Base-by-base conservation (phyloP, 2,329 filamentous ascomycete genomes). In the Gaeumannomyces sp. region DNA sequence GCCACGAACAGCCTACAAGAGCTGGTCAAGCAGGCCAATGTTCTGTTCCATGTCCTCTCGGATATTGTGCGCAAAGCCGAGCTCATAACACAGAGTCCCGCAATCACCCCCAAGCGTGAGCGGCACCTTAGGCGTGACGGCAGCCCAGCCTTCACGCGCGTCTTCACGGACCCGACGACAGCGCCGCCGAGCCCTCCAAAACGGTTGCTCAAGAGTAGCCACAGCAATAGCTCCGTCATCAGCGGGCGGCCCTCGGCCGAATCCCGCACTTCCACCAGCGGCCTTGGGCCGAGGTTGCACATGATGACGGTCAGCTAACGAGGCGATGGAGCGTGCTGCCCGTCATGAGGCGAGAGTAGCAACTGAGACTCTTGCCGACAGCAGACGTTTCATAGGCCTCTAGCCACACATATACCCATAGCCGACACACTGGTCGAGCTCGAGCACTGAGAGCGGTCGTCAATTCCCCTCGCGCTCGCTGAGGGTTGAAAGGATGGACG, bases 1-100 rank as follows among this genome's bases (percentile, higher is more conserved):
- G 87, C 89, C 71, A 89, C 87, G 6, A 88, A 88, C 68, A 89
- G 85, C 73, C 79, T 89, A n/a, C 86, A 85, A 69, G 84, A 86
- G 70, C 76, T 89, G 64, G 87, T 89, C 53, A 86, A 85, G 72
- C 80, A 85, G 66, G 87, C 87, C 1, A 81, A 83, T 33, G 83
- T 84, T 64, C 74, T 89, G 45, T 82, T 83, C 33, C 85, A 88
- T 68, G 77, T 79, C 4, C 75, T 89, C 28, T 85, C 85, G 0
- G 85, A 89, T 64, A 73, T 85, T 6, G 79, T 89, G 60, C 84
- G 86, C 61, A 80, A 80, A 63, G 83, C 81, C 56, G 86, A 89
- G 69, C 80, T 85, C 33, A 78, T 85, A 62, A 83, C 83, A 0
- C 80, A 82, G 66, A 88, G 83, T 70, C 85, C 85, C 2, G 79